Evolutionary conservation across 768 basidiomycete species (phyloP), one percentile per base, ranked within the genome.

Genomic region (Boletus tylopilopsis): DNA sequence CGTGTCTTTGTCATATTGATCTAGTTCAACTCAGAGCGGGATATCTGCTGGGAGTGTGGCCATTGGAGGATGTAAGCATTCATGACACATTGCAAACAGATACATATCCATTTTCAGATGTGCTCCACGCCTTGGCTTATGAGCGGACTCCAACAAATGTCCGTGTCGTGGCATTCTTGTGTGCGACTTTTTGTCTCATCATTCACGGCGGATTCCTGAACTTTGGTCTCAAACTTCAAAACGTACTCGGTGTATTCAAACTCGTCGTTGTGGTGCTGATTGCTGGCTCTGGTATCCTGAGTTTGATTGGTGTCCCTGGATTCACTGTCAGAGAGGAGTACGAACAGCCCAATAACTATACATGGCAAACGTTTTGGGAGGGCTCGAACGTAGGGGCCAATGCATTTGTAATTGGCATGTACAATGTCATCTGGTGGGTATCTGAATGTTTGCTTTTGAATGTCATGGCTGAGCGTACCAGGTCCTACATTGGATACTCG

Each of bases 401-500:
- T 56, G 79, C 81, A 1, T 79, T 86, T 58, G 77, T 81, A 0
- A 77, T 70, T 12, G 85, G 81, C 4, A 67, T 89, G 25, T 86
- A 85, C 60, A 83, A 76, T 53, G 82, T 87, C 36, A 82, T 85
- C 21, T 89, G 87, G 86, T 85, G 45, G 9, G 70, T 47, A 19
- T 2, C 9, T 23, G 13, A 6, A 1, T 23, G 3, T 12, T 24
- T 5, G 5, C 29, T 5, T n/a, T 43, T 15, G 4, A 12, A 47
- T 6, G 34, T 29, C 30, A 7, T 21, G 3, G 9, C 40, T 45
- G 6, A 56, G 24, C 45, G 12, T 15, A 29, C 11, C 35, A 87
- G 85, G 85, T 82, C 84, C 0, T 86, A 81, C 59, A 74, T 78
- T 40, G 87, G 87, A 0, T 90, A 87, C 60, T 78, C 80, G 3